Evolutionary conservation across 352 stramenopile genomes (phyloP), one percentile per base, ranked within the genome.

Genomic region (Phytophthora pisi): DNA sequence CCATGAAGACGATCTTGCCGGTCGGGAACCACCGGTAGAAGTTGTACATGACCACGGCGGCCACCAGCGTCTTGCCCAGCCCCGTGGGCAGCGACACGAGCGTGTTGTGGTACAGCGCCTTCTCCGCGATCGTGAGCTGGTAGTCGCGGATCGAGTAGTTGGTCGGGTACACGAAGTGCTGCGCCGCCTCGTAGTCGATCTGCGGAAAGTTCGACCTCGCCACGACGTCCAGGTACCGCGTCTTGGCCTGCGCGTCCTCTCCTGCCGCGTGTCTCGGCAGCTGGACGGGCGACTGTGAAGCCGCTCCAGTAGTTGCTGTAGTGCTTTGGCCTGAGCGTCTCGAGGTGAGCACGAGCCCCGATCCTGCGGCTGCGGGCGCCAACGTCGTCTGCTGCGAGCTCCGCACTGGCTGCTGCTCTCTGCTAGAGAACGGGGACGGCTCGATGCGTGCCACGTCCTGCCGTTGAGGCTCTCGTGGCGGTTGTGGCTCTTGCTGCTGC

Each of bases 1-100:
- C 98, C 77, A 99, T 96, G 78, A 99, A 99, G n/a, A 98, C 92
- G 43, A 99, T 95, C 54, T 97, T 96, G 15, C 90, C 90, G 5
- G 70, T 77, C 5, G 97, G 96, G 75, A 99, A 99, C 97, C 97
- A 99, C 5, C 97, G 86, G 74, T 99, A 98, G 69, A 97, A 99
- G 86, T 99, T 99, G 84, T 99, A 99, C 96, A 99, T 99, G 40
- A 99, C 97, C 3, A 99, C 97, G 5, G 97, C 96, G 34, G 98
- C 98, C 73, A 99, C 99, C 7, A 99, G 81, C 10, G 98, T 99
- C 78, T 99, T 99, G n/a, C 98, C 98, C 11, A 99, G 78, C 16
- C 98, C 98, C 4, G 98, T 99, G 0, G 98, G 98, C 3, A 99
- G 77, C n/a, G 90, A 97, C 38, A 99, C 97, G 15, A 99, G 85